Evolutionary conservation across 1,284 basidiomycete species (phyloP), one percentile per base, ranked within the genome.

Genomic region (Trametes versicolor): DNA sequence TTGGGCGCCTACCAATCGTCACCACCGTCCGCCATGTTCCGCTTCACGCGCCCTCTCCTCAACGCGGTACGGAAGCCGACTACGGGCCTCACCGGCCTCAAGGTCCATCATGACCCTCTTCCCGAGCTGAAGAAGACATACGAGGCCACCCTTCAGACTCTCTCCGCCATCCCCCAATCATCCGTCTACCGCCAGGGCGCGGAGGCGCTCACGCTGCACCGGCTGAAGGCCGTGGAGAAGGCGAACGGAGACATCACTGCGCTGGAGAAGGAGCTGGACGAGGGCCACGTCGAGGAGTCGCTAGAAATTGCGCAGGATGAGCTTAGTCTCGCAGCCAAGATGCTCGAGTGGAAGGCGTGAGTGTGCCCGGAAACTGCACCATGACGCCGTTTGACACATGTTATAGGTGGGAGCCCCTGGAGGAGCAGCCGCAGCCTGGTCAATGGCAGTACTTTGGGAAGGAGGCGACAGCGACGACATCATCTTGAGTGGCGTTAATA

Each of bases 271-370:
- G 84, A 89, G 76, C 74, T 96, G 57, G 85, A 90, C 50, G 87
- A 92, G 75, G 92, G 93, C 0, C 87, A 94, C 70, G 91, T 96
- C 59, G 95, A 97, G 80, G 87, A 96, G 77, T 86, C 93, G 43
- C 74, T 99, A 68, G 84, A 90, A 72, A 89, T 95, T 79, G 97
- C 96, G 4, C 79, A 91, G 71, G 92, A 94, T 71, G 97, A 99
- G 81, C 82, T 94, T 64, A 83, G 80, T 57, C 82, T 99, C 50
- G 93, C 87, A 1, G 83, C 83, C 43, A 94, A 95, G 81, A 95
- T 99, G 92, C 76, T 91, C 27, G 93, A 97, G 76, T 99, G 95
- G 95, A 98, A 98, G 83, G 88, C 94, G 97, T 99, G 79, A 82
- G 95, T 93, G 47, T 34, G 60, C 60, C 36, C 34, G 29, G 63